Conservation (phyloP, 495 filamentous ascomycete genomes). For the Penicillium psychrofluorescens region DNA sequence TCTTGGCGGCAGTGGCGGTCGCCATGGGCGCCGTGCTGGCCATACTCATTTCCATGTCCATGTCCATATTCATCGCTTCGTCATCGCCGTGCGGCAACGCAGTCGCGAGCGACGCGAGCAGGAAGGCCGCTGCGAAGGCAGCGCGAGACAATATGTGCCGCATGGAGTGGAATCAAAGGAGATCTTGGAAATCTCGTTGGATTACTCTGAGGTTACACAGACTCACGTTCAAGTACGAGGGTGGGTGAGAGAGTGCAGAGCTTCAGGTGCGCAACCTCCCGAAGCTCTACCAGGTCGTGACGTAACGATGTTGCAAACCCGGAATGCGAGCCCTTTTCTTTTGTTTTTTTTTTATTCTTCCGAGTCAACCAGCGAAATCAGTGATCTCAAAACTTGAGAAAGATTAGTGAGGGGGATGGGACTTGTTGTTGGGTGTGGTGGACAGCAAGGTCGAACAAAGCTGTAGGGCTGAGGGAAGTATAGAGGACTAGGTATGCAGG, state of each 20-base stretch:
- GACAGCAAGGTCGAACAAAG: constrained; percentile 1
- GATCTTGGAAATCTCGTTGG: background rate
- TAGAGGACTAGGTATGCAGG: background rate
- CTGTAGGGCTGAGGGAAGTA: background rate
- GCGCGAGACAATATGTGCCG: constrained; percentile 15
- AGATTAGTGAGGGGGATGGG: too few relatives aligned
- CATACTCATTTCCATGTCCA: constrained; percentile 34
- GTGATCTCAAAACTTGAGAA: too few relatives aligned
- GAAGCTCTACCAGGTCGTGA: constrained; percentile 22
- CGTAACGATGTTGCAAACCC: constrained; percentile 14
- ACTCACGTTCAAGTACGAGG: background rate
- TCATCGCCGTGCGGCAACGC: constrained; percentile 33
- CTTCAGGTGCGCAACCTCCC: constrained; percentile 4
- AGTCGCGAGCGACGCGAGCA: constrained; percentile 25
- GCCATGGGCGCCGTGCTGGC: constrained; percentile 23
- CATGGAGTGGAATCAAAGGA: constrained; percentile 9
- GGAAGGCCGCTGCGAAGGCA: constrained; percentile 24
- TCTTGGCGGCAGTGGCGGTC: background rate
- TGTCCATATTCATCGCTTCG: constrained; percentile 26
- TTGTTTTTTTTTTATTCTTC: constrained; percentile 2
- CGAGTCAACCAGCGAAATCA: background rate
- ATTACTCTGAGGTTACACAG: background rate
- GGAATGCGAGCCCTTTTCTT: constrained; percentile 3
- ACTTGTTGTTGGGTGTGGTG: background rate
- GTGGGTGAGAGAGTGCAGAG: background rate